Evolutionary conservation across 2,329 filamentous ascomycete species (phyloP), one percentile per base, ranked within the genome.

Genomic region (Fusarium buharicum): DNA sequence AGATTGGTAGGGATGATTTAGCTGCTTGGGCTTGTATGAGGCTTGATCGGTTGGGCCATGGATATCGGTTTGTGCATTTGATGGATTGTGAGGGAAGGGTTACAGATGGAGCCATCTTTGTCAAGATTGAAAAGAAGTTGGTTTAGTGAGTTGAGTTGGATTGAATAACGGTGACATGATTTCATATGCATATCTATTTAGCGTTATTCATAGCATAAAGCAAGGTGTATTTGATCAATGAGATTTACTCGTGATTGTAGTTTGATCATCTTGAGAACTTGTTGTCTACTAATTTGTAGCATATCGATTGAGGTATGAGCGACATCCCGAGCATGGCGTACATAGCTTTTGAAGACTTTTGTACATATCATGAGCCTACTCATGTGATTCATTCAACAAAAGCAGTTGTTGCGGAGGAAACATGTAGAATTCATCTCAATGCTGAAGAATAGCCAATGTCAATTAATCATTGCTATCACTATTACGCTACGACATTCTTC

Each of bases 21-120:
- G 89, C 92, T 11, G 92, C 90, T 3, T 98, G 95, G 95, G 88
- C 91, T 2, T 97, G 93, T 71, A 88, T 96, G 67, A 84, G 93
- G 34, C 84, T 98, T 18, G 93, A 97, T 76, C 84, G 93, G 8
- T 75, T 97, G 56, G 86, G 86, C 58, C 79, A 84, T 30, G 94
- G 95, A 1, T 90, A 91, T 67, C 83, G 93, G 11, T 87, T 97
- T 65, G 81, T 98, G 52, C 90, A 89, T 68, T 78, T 98, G 55
- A 81, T 90, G 62, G 88, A 96, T 72, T 79, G 82, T 22, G 83
- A 87, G 60, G 92, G 92, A 1, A 78, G 81, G 27, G 76, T 86
- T 53, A 90, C 85, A 3, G 83, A 86, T 18, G 92, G 91, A 0
- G 82, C 87, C 13, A 71, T 98, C 46, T 76, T 98, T 56, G 86